Conservation (phyloP, 139 green algal genomes). For the Pseudopediastrum boryanum region DNA sequence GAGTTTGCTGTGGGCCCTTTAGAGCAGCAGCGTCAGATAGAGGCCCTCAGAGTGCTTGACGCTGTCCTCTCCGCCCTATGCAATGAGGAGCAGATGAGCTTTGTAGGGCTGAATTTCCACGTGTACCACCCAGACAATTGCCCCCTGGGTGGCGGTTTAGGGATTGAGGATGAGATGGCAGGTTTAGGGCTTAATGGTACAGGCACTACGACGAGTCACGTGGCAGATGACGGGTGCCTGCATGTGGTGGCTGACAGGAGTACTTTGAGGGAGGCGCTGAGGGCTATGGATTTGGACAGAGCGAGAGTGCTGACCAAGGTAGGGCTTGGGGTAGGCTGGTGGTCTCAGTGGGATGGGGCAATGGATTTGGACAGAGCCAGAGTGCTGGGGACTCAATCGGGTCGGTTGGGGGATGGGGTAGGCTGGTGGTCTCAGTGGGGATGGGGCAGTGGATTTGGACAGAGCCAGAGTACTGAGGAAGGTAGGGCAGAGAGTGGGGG, state of each 20-base stretch:
- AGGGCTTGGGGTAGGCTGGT: background rate
- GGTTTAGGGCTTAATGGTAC: too few species aligned
- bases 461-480: conserved; percentile 72
- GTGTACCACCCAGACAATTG: conserved; percentile 76
- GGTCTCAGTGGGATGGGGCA: too few species aligned
- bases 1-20: conserved; percentile 63
- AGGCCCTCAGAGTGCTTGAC: conserved; percentile 68
- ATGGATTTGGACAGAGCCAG: conserved; percentile 77
- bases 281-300: conserved; percentile 70
- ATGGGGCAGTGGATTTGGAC: conserved; percentile 72
- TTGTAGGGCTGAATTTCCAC: conserved; percentile 64
- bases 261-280: conserved; percentile 46
- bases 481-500: conserved; percentile 32
- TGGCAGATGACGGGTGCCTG: conserved; percentile 77
- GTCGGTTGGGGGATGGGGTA: conserved; percentile 38
- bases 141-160: conserved; percentile 40
- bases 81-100: conserved; percentile 33
- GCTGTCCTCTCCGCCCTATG: conserved; percentile 37
- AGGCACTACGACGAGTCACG: conserved; percentile 50
- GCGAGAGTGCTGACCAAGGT: conserved; percentile 75
- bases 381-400: conserved; percentile 72
- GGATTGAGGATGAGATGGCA: conserved; percentile 12
- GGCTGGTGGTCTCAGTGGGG: too few species aligned
- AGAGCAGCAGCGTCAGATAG: conserved; percentile 74
- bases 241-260: conserved; percentile 75